Evolutionary conservation across 768 basidiomycete species (phyloP).

Genomic region (Xerocomellus intermedius): DNA sequence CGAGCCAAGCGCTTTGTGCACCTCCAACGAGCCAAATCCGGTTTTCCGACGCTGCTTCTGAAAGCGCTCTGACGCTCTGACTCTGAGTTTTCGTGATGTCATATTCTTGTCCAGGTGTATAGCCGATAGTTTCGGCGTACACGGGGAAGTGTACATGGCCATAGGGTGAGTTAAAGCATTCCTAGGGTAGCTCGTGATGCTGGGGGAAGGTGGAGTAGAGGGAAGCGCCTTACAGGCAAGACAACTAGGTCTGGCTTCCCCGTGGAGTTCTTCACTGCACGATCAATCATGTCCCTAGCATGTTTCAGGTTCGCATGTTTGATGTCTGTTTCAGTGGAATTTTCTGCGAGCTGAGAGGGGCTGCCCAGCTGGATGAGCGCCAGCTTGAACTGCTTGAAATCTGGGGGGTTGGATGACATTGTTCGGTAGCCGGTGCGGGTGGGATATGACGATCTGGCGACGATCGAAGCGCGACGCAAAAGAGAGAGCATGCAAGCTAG

Average conservation of each 20-base stretch:
- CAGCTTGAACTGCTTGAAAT: constrained; percentile 74
- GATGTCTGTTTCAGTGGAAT: constrained; percentile 30
- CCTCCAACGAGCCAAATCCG: constrained; percentile 94
- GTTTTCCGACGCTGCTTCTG: constrained; percentile 72
- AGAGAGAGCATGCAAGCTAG: constrained; percentile 9
- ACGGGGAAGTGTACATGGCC: constrained; percentile 77
- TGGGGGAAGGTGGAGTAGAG: not conserved
- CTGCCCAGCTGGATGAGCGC: constrained; percentile 90
- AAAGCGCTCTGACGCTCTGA: constrained; percentile 80
- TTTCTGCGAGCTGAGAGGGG: constrained; percentile 43
- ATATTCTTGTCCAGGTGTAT: constrained; percentile 54
- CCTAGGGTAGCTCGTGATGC: constrained; percentile 41
- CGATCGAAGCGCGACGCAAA: constrained; percentile 10
- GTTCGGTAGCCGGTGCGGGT: constrained; percentile 5
- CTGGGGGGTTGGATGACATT: constrained; percentile 33
- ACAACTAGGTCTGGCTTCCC: constrained; percentile 77
- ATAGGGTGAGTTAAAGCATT: constrained; percentile 89
- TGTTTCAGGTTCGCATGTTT: constrained; percentile 80
- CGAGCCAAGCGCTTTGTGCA: constrained; percentile 23
- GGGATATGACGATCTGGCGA: not conserved
- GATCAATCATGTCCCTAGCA: constrained; percentile 77
- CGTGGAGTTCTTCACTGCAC: constrained; percentile 49
- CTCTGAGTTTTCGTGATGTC: constrained; percentile 56
- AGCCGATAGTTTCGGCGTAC: constrained; percentile 80
- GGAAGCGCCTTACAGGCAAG: constrained; percentile 59